Percentiles rank a stretch among this genome's conserved stretches.
Evolutionary conservation across 2,329 filamentous ascomycete genomes (phyloP).

Genomic region (Exophiala bonariae): DNA sequence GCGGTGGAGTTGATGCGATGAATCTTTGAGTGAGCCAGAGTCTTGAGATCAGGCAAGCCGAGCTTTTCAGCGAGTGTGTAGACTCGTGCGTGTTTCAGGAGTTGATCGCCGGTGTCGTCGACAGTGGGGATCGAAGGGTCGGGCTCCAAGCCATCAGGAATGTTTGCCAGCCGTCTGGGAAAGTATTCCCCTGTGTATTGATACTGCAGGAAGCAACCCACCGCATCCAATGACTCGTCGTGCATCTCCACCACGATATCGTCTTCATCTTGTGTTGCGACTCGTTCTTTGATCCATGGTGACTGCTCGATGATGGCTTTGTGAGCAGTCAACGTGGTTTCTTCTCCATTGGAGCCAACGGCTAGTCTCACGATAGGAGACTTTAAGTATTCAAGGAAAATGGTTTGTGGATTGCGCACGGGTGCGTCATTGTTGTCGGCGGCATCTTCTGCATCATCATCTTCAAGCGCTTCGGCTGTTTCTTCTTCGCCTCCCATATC

Average conservation of each 20-base stretch:
- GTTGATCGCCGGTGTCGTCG: conserved; percentile 77
- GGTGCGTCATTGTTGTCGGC: conserved; percentile 13
- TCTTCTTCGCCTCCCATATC: conserved; percentile 31
- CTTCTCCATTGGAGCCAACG: conserved; percentile 61
- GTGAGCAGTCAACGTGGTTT: conserved; percentile 72
- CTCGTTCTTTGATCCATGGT: conserved; percentile 61
- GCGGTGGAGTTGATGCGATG: conserved; percentile 86
- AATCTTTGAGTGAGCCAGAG: conserved; percentile 82
- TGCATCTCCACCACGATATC: conserved; percentile 58
- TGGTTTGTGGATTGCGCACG: conserved; percentile 34
- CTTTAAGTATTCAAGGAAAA: conserved; percentile 54
- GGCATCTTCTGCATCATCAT: conserved; percentile 21
- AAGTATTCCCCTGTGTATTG: conserved; percentile 88
- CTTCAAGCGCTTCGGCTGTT: conserved; percentile 24
- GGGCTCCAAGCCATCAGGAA: conserved; percentile 67
- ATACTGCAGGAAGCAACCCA: conserved; percentile 78
- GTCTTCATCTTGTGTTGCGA: conserved; percentile 13
- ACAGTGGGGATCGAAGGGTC: conserved; percentile 65
- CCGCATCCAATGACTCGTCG: conserved; percentile 68
- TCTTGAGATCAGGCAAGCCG: conserved; percentile 66
- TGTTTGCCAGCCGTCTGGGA: conserved; percentile 59
- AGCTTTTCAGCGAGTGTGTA: conserved; percentile 87
- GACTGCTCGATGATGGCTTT: conserved; percentile 73
- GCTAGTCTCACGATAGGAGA: conserved; percentile 69
- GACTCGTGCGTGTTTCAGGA: conserved; percentile 84